Percentiles rank a stretch among this genome's conserved stretches.
Conservation (phyloP, 495 filamentous ascomycete genomes). For the Tuber microsphaerosporum region DNA sequence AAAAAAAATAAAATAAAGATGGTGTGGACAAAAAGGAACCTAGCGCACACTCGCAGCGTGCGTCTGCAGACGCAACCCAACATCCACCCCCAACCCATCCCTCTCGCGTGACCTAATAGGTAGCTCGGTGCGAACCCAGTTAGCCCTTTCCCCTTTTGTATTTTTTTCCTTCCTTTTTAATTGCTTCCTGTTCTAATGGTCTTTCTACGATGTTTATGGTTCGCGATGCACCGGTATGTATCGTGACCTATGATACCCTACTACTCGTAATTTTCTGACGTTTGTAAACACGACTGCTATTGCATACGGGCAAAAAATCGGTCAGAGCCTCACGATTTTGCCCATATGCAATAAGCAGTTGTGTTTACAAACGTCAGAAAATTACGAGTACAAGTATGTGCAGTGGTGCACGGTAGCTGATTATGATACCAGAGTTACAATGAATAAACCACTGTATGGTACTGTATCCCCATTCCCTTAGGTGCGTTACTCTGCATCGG, state of each 20-base stretch:
- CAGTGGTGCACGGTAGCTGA: not conserved
- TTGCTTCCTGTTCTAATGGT: too few relatives aligned
- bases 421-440: too few relatives aligned
- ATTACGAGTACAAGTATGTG: too few relatives aligned
- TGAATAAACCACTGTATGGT: not conserved
- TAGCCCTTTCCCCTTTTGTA: not conserved
- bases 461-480: too few relatives aligned
- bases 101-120: constrained; percentile 35
- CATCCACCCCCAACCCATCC: constrained; percentile 6
- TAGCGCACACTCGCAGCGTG: constrained; percentile 30
- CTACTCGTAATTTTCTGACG: too few relatives aligned
- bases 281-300: too few relatives aligned
- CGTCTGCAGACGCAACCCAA: constrained; percentile 28
- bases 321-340: too few relatives aligned
- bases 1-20: constrained; percentile 8
- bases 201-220: not conserved
- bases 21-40: constrained; percentile 34
- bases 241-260: not conserved
- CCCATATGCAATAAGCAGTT: too few relatives aligned
- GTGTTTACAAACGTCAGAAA: too few relatives aligned
- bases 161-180: too few relatives aligned
- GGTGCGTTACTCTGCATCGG: too few relatives aligned
- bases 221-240: not conserved
- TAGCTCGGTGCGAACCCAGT: constrained; percentile 19
- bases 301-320: too few relatives aligned